These are phyloP conservation scores for Gossypium thurberi DNA, from an alignment of 345 rosid species.

Conservation along the genomic window DNA sequence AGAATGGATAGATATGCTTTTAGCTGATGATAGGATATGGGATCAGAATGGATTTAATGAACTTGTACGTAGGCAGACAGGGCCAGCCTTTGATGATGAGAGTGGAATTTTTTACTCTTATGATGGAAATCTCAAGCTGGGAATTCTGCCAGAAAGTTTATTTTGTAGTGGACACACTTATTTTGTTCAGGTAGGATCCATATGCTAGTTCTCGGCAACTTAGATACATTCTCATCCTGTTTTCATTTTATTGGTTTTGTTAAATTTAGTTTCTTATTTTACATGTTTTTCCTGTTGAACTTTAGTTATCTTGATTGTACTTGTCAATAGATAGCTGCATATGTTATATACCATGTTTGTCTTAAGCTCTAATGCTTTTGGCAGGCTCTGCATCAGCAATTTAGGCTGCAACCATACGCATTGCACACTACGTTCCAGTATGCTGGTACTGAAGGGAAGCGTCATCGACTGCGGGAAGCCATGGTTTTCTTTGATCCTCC, in stretches of 20 bases:
- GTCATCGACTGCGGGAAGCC: conserved; percentile 88
- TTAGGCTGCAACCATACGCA: conserved; percentile 86
- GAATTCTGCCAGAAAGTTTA: conserved; percentile 87
- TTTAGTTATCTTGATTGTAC: conserved; percentile 5
- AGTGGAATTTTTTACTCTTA: conserved; percentile 81
- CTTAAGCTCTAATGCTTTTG: conserved; percentile 16
- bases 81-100: conserved; percentile 77
- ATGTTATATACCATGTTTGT: not conserved
- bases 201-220: not conserved
- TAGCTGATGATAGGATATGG: conserved; percentile 92
- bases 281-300: not conserved
- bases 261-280: not conserved
- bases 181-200: conserved; percentile 74
- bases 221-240: not conserved
- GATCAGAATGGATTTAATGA: conserved; percentile 98
- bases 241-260: not conserved
- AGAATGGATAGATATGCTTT: conserved; percentile 89
- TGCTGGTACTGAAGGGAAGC: conserved; percentile 96
- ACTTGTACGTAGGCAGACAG: conserved; percentile 69
- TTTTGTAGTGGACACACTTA: conserved; percentile 97
- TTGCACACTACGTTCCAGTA: conserved; percentile 96
- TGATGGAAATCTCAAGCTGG: conserved; percentile 91
- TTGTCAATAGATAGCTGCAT: not conserved
- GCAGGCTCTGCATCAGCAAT: conserved; percentile 85
- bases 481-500: conserved; percentile 87